Evolutionary conservation across 139 green algal genomes (phyloP).

Genomic region (Micractinium sp.): DNA sequence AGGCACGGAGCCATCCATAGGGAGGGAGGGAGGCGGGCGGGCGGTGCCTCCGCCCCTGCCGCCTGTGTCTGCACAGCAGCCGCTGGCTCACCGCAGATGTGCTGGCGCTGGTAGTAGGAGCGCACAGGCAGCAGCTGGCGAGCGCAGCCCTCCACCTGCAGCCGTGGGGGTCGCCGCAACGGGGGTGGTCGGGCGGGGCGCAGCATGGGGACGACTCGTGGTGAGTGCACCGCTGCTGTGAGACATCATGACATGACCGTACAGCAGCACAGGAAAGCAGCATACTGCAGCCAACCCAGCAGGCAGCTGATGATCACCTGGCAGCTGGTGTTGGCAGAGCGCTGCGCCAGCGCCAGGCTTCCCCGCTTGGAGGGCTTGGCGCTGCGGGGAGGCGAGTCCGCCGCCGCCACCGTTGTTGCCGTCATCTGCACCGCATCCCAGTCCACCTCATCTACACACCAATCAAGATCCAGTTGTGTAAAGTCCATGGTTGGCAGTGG

Average conservation of each 20-base stretch:
- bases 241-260: not conserved
- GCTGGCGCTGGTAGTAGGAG: conserved; percentile 31
- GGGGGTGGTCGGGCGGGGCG: not conserved
- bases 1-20: not conserved
- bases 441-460: not conserved
- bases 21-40: not conserved
- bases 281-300: too few species aligned
- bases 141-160: conserved; percentile 24
- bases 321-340: not conserved
- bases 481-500: too few species aligned
- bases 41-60: not conserved
- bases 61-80: not conserved
- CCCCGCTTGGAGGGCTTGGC: not conserved
- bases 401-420: not conserved
- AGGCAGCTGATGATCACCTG: not conserved
- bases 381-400: not conserved
- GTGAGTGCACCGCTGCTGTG: not conserved
- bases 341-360: not conserved
- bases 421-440: not conserved
- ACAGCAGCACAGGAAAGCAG: not conserved
- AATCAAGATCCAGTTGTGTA: not conserved
- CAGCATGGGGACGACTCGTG: not conserved
- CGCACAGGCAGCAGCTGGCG: conserved; percentile 11
- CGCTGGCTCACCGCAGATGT: conserved; percentile 27
- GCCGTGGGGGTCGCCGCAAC: too few species aligned